Base-by-base conservation (phyloP, 495 filamentous ascomycete species). In the Penicillium odoratum region DNA sequence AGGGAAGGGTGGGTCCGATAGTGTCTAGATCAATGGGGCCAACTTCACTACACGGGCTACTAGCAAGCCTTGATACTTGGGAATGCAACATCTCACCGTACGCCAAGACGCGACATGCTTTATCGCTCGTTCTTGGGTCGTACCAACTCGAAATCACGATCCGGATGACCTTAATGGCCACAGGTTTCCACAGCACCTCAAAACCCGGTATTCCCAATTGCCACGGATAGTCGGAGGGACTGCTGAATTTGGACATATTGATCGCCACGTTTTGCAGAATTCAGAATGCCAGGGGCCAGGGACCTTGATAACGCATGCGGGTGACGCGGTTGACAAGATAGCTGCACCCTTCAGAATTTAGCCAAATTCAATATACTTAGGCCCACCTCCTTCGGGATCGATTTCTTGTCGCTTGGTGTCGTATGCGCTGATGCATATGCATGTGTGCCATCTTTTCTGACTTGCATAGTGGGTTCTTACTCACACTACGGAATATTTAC, bases 71-170 rank as follows among this genome's bases (percentile, higher is more conserved):
- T 55, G 60, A 53, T 56, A 13, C 49, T 56, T 62, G 45, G 51
- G 43, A 36, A 65, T 65, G 65, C 63, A 68, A 68, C 65, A 65
- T 68, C 42, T 55, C 57, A 48, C 46, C 38, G 40, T 51, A n/a
- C 46, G 65, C 65, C 65, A 68, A 68, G 65, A 26, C 45, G 21
- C 44, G 38, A 18, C 18, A 53, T 56, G 57, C 44, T 55, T 48
- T 48, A 48, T 48, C 46, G 31, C 15, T 29, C 33, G 38, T 49
- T 36, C 47, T 61, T 53, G 38, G 56, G 65, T 65, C 59, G 65
- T 59, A 68, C 65, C 55, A 54, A 55, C 33, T 34, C 33, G 40
- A 50, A 29, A 7, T 55, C 47, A 40, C n/a, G 16, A 38, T 21
- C 34, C 48, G 26, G 47, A 65, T 60, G 59, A 62, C 56, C 51